phyloP scores from a whole-genome alignment of 2,329 filamentous ascomycete species.

The Aspergillus bombycis region DNA sequence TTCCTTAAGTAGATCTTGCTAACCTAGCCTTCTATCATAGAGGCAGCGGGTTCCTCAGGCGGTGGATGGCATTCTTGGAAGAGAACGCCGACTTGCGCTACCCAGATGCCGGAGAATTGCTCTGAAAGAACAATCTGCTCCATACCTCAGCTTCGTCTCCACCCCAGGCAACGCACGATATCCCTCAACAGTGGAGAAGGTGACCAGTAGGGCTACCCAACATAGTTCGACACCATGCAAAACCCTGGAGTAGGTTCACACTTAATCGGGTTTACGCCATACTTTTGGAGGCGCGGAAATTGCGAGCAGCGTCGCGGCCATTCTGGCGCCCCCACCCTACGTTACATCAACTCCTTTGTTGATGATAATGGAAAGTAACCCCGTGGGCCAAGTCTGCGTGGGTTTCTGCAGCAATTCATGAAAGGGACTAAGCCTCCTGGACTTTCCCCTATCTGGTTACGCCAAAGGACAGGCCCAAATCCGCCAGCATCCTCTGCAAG shows the following conservation, averaged over 20 bases:
- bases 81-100: slow-evolving; percentile 89
- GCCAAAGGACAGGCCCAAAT: background rate
- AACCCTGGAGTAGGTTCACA: background rate
- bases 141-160: background rate
- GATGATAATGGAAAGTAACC: background rate
- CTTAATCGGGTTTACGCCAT: background rate
- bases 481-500: background rate
- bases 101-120: slow-evolving; percentile 61
- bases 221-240: background rate
- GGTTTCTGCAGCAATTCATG: background rate
- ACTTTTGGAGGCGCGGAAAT: background rate
- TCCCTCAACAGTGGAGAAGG: background rate
- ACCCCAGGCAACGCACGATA: background rate
- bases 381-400: background rate
- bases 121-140: slow-evolving; percentile 20
- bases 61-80: slow-evolving; percentile 90
- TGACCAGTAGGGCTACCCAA: background rate
- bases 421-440: background rate
- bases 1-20: background rate
- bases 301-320: background rate
- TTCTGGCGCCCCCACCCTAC: background rate
- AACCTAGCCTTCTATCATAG: slow-evolving; percentile 49
- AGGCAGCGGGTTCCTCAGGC: slow-evolving; percentile 81
- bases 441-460: background rate
- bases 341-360: background rate